Base-by-base conservation (phyloP, 805 yeast genomes). In the Wickerhamiella kurtzmanii region DNA sequence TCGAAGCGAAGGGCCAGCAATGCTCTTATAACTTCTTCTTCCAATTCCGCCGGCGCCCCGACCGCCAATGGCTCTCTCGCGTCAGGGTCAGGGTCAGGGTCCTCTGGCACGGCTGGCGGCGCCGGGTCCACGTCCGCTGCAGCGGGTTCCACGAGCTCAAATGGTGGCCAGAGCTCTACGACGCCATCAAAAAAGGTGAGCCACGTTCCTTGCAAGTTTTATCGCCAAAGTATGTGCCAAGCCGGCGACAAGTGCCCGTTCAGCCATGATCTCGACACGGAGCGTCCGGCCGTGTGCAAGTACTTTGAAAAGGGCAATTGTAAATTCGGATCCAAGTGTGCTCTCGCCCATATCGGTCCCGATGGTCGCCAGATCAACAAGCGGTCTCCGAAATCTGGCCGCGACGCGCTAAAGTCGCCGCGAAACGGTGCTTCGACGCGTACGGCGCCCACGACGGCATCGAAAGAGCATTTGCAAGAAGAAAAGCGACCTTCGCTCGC, bases 151-250 rank as follows among this genome's bases (percentile, higher is more conserved):
- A 11, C 9, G 6, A 25, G 9, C 32, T 6, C 9, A 25, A 25
- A 25, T 25, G 32, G 32, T 25, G 9, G 11, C 9, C 11, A 6
- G 32, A 25, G 32, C 11, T 25, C 32, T 17, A 17, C 8, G 8
- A 38, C 25, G 16, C 9, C 25, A 28, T 32, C 44, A 43, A 64
- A 66, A 68, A 86, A 82, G 58, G 73, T 85, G 41, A 80, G 94
- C 42, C 98, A 89, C 64, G 97, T 89, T 25, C 98, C 98, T 2
- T 89, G 98, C 64, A 89, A 89, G 67, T 89, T 89, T 68, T 89
- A 72, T 63, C 72, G 76, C 48, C 96, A 88, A 62, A 96, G 97
- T 1, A 77, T 83, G 16, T 89, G 98, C 63, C 96, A 88, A 64
- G 97, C 97, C 1, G 97, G 97, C 11, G 71, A 69, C 44, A 71